Evolutionary conservation across 176 grass and related monocot genomes (phyloP).

Genomic region (Oryza longistaminata): DNA sequence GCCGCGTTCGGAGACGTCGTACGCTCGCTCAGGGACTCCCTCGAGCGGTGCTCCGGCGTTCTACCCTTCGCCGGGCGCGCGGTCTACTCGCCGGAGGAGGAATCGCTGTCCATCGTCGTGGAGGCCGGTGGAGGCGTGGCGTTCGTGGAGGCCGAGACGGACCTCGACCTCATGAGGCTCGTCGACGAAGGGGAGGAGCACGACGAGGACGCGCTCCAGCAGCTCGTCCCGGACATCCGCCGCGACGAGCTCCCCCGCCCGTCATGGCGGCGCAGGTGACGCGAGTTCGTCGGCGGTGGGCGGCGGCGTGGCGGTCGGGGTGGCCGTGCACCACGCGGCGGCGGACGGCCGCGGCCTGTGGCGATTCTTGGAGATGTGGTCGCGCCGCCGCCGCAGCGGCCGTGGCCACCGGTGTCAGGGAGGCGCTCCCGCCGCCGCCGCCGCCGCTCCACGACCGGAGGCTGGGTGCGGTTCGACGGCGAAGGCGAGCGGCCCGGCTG

Average conservation of each 20-base stretch:
- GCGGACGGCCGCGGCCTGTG: conserved; percentile 33
- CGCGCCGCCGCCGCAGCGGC: accelerated
- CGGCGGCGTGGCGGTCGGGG: conserved; percentile 27
- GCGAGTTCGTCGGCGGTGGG: conserved; percentile 32
- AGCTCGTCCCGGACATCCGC: conserved; percentile 34
- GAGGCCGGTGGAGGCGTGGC: background rate
- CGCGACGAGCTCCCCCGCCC: conserved; percentile 25
- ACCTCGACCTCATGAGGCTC: conserved; percentile 24
- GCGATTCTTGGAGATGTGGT: conserved; percentile 36
- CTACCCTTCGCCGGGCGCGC: conserved; percentile 28
- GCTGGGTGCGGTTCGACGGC: conserved; percentile 22
- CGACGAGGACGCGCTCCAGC: background rate
- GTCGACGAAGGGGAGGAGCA: background rate
- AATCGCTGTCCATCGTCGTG: background rate
- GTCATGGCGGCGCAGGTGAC: conserved; percentile 42
- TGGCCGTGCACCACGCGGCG: conserved; percentile 26
- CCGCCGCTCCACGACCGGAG: conserved; percentile 26
- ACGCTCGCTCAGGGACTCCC: background rate
- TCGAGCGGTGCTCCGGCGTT: conserved; percentile 18
- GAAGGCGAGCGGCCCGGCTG: background rate
- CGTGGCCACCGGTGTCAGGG: background rate
- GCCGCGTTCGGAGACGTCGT: background rate
- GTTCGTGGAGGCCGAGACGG: conserved; percentile 42
- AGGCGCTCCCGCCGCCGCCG: no score
- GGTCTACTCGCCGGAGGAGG: background rate